Conservation (phyloP, 2,329 filamentous ascomycete genomes). For the Colletotrichum paranaense region DNA sequence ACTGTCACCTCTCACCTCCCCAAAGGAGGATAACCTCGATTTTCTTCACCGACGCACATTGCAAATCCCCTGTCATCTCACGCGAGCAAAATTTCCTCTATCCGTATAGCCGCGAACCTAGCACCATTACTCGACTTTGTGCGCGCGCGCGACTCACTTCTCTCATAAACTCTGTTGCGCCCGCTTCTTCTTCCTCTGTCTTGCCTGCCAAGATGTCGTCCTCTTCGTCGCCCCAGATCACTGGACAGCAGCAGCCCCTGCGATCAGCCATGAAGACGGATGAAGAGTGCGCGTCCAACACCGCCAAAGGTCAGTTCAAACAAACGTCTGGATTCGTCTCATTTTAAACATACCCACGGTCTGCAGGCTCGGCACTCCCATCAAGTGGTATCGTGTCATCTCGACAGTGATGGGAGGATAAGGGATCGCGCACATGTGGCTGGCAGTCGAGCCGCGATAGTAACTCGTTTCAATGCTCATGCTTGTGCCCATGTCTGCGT, state of each 20-base stretch:
- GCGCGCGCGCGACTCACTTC: background rate
- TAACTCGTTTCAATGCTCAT: background rate
- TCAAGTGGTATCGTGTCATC: constrained; percentile 30
- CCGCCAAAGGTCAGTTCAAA: constrained; percentile 56
- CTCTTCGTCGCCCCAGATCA: constrained; percentile 27
- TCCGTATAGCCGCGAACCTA: background rate
- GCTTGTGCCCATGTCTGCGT: background rate
- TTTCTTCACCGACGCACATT: constrained; percentile 20
- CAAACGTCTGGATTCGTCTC: background rate
- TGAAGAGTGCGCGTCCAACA: constrained; percentile 52
- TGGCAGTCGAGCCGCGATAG: constrained; percentile 3
- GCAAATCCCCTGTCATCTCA: background rate
- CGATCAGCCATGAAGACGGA: constrained; percentile 58
- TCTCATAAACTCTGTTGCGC: constrained; percentile 1
- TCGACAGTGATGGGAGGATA: background rate
- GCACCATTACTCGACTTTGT: background rate
- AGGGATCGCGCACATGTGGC: constrained; percentile 1
- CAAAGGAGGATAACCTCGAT: background rate
- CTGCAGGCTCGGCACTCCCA: constrained; percentile 24
- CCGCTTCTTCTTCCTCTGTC: background rate
- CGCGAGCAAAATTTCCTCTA: too few species aligned
- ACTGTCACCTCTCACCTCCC: constrained; percentile 28
- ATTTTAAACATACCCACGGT: constrained; percentile 2
- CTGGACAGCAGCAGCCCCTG: constrained; percentile 42
- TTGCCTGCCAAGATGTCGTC: constrained; percentile 31